Evolutionary conservation across 2,329 filamentous ascomycete species (phyloP), one percentile per base, ranked within the genome.

Genomic region (Trichophyton simii): DNA sequence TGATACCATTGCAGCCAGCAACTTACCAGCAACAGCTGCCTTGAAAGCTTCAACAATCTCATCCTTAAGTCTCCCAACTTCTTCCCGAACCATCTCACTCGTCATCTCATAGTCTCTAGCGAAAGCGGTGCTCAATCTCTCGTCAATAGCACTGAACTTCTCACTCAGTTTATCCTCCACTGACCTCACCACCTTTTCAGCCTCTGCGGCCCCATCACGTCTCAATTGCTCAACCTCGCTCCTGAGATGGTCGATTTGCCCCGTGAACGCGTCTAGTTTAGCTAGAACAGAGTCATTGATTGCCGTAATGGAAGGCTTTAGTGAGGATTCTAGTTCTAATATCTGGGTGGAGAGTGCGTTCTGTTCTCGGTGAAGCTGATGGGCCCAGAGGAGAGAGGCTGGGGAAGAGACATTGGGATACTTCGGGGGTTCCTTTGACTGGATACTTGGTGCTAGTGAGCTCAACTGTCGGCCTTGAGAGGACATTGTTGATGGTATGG

Each of bases 361-460:
- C 62, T 74, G 71, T 62, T 74, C 71, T 20, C 72, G 72, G 18
- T 70, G 72, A n/a, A 75, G 67, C 59, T 75, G 69, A 63, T 74
- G 69, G 4, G 71, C 72, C 73, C 73, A 75, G 58, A 76, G 72
- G 22, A 75, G 66, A 6, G 70, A 66, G 13, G 50, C 44, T 2
- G 62, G 65, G 28, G 15, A 67, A 28, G 61, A n/a, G 18, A 60
- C 54, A 42, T 44, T 59, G n/a, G 60, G 41, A 20, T 62, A 58
- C 13, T 31, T 34, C 9, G 25, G 22, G 3, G 22, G 3, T 31
- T 54, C 22, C 15, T 34, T 54, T 11, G 50, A 7, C 13, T 31
- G 50, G 46, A 20, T 59, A 46, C 28, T 36, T 36, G 13, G 31
- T n/a, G 42, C 13, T 20, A 42, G 41, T 11, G 57, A 54, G 22